Evolutionary conservation across 768 basidiomycete species (phyloP).

Genomic region (Pleurotus djamor): DNA sequence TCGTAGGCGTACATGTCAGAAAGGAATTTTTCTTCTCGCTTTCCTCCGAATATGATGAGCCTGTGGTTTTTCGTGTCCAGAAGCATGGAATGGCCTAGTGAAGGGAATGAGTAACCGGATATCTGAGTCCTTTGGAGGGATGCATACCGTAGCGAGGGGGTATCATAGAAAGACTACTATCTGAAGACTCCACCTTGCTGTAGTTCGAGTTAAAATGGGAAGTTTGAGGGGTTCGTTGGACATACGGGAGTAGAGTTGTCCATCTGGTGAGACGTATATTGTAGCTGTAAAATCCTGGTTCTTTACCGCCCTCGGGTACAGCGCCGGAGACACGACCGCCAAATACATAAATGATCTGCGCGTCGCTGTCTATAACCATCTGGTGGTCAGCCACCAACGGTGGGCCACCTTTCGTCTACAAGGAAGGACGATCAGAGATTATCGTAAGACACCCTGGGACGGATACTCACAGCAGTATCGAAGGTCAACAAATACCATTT

Average conservation of each 20-base stretch:
- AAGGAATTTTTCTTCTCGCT: slow-evolving; percentile 62
- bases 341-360: slow-evolving; percentile 72
- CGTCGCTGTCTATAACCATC: slow-evolving; percentile 72
- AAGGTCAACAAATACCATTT: slow-evolving; percentile 72
- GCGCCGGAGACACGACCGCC: slow-evolving; percentile 74
- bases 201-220: slow-evolving; percentile 9
- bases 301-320: slow-evolving; percentile 57
- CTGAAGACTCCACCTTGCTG: slow-evolving; percentile 22
- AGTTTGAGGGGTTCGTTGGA: slow-evolving; percentile 1
- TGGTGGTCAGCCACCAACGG: slow-evolving; percentile 79
- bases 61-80: slow-evolving; percentile 57
- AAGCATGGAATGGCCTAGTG: slow-evolving; percentile 77
- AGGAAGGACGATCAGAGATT: not conserved
- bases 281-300: slow-evolving; percentile 75
- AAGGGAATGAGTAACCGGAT: not conserved
- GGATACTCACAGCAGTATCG: slow-evolving; percentile 58
- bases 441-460: not conserved
- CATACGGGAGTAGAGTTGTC: slow-evolving; percentile 62
- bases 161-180: slow-evolving; percentile 37
- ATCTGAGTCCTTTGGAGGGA: not conserved
- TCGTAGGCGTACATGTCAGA: slow-evolving; percentile 80
- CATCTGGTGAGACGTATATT: slow-evolving; percentile 64
- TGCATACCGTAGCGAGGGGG: slow-evolving; percentile 59
- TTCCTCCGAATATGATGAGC: slow-evolving; percentile 75
- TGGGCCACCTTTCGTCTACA: slow-evolving; percentile 64